phyloP scores from a whole-genome alignment of 1,139 yeast species.

The Candida anutae region DNA sequence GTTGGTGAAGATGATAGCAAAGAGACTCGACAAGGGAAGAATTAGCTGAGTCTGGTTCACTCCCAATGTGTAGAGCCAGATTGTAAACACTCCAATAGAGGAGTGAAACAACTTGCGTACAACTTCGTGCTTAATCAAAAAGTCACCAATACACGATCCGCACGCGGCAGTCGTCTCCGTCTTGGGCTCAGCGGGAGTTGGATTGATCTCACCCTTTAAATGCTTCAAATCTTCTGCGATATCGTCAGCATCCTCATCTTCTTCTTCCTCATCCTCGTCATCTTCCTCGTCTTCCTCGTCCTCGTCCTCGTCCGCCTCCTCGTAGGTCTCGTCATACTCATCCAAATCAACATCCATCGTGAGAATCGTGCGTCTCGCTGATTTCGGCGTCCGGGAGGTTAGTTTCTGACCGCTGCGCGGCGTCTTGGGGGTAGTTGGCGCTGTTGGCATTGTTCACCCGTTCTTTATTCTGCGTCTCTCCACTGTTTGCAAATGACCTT shows the following conservation, averaged over 20 bases:
- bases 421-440: conserved; percentile 10
- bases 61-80: conserved; percentile 64
- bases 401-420: conserved; percentile 6
- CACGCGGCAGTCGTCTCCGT: conserved; percentile 1
- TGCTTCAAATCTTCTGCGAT: conserved; percentile 1
- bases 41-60: conserved; percentile 48
- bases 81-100: conserved; percentile 74
- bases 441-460: conserved; percentile 12
- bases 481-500: too few relatives aligned
- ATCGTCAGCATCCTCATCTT: conserved; percentile 2
- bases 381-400: conserved; percentile 8
- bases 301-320: conserved; percentile 18
- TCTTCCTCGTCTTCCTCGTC: conserved; percentile 6
- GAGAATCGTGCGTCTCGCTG: conserved; percentile 15
- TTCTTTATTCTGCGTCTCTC: too few relatives aligned
- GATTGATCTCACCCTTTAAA: too few relatives aligned
- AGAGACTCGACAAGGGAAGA: conserved; percentile 47
- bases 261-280: conserved; percentile 7
- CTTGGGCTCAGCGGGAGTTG: background rate
- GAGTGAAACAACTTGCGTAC: conserved; percentile 85
- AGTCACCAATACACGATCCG: conserved; percentile 9
- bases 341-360: conserved; percentile 23
- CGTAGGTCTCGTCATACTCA: conserved; percentile 31
- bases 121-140: conserved; percentile 71
- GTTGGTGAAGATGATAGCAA: conserved; percentile 48